Conservation (phyloP, 106 monocot species). For the Chionographis japonica region DNA sequence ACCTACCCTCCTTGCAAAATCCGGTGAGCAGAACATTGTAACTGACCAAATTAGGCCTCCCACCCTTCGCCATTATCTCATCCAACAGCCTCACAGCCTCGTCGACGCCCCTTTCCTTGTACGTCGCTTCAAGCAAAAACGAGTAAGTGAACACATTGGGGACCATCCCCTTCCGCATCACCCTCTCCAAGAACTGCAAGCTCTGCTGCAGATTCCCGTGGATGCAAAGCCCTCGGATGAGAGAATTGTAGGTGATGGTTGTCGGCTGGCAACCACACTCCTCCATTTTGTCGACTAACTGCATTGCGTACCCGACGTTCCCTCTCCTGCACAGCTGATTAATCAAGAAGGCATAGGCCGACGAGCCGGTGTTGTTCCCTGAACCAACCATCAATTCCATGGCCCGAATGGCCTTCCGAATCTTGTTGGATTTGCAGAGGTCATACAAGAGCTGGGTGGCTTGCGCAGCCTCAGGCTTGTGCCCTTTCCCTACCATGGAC, state of each 20-base stretch:
- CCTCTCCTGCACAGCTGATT: conserved; percentile 77
- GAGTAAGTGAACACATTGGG: conserved; percentile 78
- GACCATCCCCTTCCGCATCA: conserved; percentile 56
- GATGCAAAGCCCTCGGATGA: conserved; percentile 67
- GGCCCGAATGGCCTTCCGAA: conserved; percentile 68
- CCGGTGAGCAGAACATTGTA: conserved; percentile 87
- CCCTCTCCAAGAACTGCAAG: conserved; percentile 58
- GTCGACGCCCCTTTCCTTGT: conserved; percentile 68
- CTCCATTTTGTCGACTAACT: conserved; percentile 78
- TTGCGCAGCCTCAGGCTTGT: conserved; percentile 40
- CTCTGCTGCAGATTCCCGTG: conserved; percentile 62
- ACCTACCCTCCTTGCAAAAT: conserved; percentile 65
- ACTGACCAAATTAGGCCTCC: conserved; percentile 72
- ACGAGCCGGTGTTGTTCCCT: conserved; percentile 27
- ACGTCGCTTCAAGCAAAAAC: conserved; percentile 67
- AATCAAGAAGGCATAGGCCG: conserved; percentile 52
- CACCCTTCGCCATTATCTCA: conserved; percentile 70
- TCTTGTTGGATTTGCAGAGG: conserved; percentile 61
- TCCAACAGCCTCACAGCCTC: conserved; percentile 63
- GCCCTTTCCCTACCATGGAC: conserved; percentile 66
- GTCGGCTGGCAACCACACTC: conserved; percentile 50
- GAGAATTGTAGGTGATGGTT: conserved; percentile 64
- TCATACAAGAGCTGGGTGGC: conserved; percentile 61
- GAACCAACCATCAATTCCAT: conserved; percentile 63
- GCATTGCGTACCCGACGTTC: conserved; percentile 82